Evolutionary conservation across 805 yeast species (phyloP).

Genomic region (Isabelozyma gotoi): DNA sequence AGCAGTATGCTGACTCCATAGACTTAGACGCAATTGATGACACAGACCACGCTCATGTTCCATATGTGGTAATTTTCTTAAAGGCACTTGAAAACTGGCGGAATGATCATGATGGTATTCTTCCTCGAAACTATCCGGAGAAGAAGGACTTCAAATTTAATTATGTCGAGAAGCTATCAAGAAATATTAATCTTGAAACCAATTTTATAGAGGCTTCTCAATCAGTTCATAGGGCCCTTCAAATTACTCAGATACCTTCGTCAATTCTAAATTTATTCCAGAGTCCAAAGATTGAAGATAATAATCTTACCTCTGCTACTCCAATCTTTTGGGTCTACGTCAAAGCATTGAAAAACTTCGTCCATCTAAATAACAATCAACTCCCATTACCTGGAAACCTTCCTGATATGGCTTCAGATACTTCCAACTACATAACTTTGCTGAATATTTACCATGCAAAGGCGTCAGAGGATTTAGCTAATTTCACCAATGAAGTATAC

Average conservation of each 20-base stretch:
- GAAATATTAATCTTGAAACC: conserved; percentile 52
- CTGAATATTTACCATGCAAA: conserved; percentile 58
- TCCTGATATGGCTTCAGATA: conserved; percentile 88
- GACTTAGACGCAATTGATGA: conserved; percentile 48
- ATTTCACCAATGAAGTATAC: conserved; percentile 34
- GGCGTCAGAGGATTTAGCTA: conserved; percentile 48
- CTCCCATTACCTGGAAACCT: conserved; percentile 74
- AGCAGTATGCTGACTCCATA: conserved; percentile 47
- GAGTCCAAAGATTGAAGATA: conserved; percentile 16
- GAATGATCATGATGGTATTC: conserved; percentile 19
- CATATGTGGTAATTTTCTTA: conserved; percentile 62
- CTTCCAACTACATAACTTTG: conserved; percentile 57
- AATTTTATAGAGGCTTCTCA: conserved; percentile 40
- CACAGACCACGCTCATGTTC: conserved; percentile 59
- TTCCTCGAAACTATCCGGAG: conserved; percentile 40
- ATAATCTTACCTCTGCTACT: conserved; percentile 12
- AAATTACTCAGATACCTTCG: conserved; percentile 33
- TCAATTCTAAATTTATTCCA: conserved; percentile 21
- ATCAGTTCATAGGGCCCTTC: conserved; percentile 36
- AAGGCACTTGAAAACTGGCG: conserved; percentile 51
- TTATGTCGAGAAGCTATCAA: conserved; percentile 34
- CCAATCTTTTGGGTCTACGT: conserved; percentile 63
- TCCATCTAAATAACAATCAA: conserved; percentile 28
- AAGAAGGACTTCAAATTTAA: conserved; percentile 37
- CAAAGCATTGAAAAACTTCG: conserved; percentile 53